Evolutionary conservation across 2,329 filamentous ascomycete genomes (phyloP), one percentile per base, ranked within the genome.

Genomic region (Coniochaeta pulveracea): DNA sequence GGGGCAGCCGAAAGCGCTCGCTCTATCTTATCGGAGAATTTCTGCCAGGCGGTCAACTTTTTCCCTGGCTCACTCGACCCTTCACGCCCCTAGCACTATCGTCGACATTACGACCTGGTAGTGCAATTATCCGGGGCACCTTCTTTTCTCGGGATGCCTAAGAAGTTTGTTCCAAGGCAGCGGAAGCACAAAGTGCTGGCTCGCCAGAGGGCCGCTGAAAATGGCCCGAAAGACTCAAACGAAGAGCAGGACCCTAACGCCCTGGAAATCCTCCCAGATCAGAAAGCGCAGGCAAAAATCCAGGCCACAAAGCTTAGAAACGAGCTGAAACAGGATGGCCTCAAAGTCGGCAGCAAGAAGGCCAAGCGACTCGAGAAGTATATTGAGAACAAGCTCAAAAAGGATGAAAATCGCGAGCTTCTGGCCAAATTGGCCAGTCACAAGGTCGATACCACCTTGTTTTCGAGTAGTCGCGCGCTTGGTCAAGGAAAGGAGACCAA

Each of bases 331-430:
- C 46, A 31, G 52, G 61, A 70, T 34, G 66, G 64, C 2, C 46
- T 51, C 27, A 76, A 76, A 47, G 62, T 77, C 50, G 76, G 63
- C 47, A 63, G 71, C 38, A 77, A 80, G 49, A 80, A 80, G 51
- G 70, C 74, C 5, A 79, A 80, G 57, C 65, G 76, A 2, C 50
- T 80, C 24, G 75, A 79, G 41, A 80, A 80, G 48, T 80, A 79
- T 50, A 76, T 80, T 43, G 88, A 96, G 48, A 91, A 72, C 37
- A 98, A 98, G 66, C 64, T 98, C 28, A 83, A 79, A 55, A 95
- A 93, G 55, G 91, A 98, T 51, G 89, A 96, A 55, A 93, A 85
- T 48, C 67, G 84, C 18, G 81, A 77, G 36, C 63, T 98, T 19
- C 67, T 96, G 46, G 82, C 83, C 50, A 88, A 91, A 52, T 68